Percentiles rank a stretch among this genome's conserved stretches.
Conservation (phyloP, 2,329 filamentous ascomycete genomes). For the Colletotrichum plurivorum region DNA sequence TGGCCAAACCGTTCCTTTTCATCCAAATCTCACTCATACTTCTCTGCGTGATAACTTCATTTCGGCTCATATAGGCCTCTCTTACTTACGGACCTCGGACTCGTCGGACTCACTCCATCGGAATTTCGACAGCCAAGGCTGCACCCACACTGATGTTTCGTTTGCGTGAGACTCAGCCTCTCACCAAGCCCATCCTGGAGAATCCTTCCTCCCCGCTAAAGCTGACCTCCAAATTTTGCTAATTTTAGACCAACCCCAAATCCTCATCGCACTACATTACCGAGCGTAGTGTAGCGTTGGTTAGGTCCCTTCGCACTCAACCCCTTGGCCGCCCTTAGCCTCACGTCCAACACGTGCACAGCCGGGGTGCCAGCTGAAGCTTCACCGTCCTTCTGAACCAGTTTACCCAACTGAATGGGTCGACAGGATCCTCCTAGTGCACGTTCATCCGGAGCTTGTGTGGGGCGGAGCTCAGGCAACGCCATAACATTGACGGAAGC, state of each 20-base stretch:
- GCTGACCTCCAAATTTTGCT: neutral
- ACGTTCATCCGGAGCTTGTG: constrained; percentile 15
- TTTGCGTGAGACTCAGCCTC: constrained; percentile 15
- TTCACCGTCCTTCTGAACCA: neutral
- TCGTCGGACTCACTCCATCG: neutral
- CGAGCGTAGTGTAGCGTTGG: neutral
- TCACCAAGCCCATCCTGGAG: constrained; percentile 1
- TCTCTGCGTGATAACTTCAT: neutral
- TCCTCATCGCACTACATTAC: constrained; percentile 7
- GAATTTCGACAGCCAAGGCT: neutral
- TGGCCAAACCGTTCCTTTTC: no score
- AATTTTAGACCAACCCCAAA: neutral
- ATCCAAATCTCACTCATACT: no score
- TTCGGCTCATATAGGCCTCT: neutral
- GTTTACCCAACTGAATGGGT: no score
- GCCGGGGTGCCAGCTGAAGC: constrained; percentile 3
- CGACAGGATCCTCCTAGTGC: no score
- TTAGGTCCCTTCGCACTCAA: neutral
- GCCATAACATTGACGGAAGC: neutral
- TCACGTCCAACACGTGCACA: constrained; percentile 10
- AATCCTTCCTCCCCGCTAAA: constrained; percentile 6
- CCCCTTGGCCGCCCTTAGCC: neutral
- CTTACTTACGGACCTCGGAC: constrained; percentile 10
- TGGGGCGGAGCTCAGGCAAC: constrained; percentile 9
- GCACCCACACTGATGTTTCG: neutral